phyloP scores from a whole-genome alignment of 2,329 filamentous ascomycete species.

The Xylaria sp. region DNA sequence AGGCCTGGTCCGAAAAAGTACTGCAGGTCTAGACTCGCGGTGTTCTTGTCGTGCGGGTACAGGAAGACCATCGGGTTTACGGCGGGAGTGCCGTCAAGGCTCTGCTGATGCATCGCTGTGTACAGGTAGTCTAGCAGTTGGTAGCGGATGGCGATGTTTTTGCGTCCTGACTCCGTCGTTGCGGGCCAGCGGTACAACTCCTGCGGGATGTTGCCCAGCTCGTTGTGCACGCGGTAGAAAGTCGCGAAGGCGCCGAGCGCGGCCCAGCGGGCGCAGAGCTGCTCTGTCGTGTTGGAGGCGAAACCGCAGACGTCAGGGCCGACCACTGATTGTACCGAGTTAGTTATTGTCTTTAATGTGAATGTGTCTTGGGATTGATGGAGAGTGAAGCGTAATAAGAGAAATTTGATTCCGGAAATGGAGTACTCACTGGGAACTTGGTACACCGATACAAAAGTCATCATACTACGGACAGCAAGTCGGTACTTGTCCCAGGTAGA shows the following conservation, averaged over 20 bases:
- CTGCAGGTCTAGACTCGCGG: conserved; percentile 57
- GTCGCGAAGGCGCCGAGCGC: conserved; percentile 77
- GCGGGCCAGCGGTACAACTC: conserved; percentile 77
- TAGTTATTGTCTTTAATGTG: background rate
- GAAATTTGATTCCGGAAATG: background rate
- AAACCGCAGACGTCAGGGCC: conserved; percentile 84
- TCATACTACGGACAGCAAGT: conserved; percentile 66
- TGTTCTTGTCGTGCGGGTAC: conserved; percentile 65
- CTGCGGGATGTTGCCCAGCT: conserved; percentile 63
- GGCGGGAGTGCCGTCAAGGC: conserved; percentile 69
- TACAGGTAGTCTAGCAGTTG: conserved; percentile 79
- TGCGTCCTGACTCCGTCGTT: conserved; percentile 70
- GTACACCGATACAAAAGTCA: conserved; percentile 72
- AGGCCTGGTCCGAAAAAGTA: conserved; percentile 60
- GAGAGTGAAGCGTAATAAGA: background rate
- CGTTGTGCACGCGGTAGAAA: conserved; percentile 81
- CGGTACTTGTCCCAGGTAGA: conserved; percentile 69
- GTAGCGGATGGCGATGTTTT: conserved; percentile 76
- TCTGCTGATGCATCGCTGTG: conserved; percentile 73
- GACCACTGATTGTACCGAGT: conserved; percentile 55
- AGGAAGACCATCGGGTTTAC: conserved; percentile 76
- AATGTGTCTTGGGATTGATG: background rate
- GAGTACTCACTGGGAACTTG: conserved; percentile 64
- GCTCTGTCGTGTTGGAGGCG: conserved; percentile 71
- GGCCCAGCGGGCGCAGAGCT: conserved; percentile 81